Evolutionary conservation across 2,329 filamentous ascomycete genomes (phyloP).

Genomic region (Diplodia scrobiculata): DNA sequence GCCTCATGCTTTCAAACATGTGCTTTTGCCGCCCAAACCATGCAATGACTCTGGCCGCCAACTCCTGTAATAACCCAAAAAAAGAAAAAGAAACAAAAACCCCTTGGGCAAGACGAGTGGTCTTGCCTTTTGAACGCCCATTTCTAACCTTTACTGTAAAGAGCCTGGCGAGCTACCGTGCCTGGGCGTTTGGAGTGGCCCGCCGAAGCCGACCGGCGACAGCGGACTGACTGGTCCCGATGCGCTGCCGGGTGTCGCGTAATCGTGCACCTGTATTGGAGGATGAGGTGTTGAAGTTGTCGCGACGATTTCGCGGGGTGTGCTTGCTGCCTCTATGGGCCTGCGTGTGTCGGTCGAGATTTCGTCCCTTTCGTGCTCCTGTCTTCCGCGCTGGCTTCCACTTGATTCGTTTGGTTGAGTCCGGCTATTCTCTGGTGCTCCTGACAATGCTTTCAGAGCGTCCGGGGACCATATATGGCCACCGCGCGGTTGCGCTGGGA

Average conservation of each 20-base stretch:
- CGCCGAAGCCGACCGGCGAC: slow-evolving; percentile 8
- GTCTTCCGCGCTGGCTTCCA: background rate
- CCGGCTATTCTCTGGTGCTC: background rate
- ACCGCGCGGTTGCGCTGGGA: slow-evolving; percentile 59
- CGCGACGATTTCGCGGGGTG: background rate
- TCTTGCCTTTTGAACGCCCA: background rate
- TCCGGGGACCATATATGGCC: slow-evolving; percentile 59
- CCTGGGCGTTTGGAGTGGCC: slow-evolving; percentile 2
- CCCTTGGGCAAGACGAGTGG: background rate
- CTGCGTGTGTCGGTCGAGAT: background rate
- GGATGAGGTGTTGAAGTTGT: background rate
- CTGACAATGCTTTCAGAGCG: slow-evolving; percentile 25
- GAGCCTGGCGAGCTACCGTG: background rate
- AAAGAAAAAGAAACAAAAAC: slow-evolving; percentile 6
- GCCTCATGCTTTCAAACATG: slow-evolving; percentile 23
- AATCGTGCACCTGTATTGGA: slow-evolving; percentile 7
- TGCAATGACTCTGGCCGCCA: slow-evolving; percentile 18
- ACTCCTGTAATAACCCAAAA: slow-evolving; percentile 21
- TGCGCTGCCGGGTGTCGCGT: slow-evolving; percentile 7
- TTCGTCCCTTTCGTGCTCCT: background rate
- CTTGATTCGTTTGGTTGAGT: background rate
- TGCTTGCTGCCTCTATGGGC: background rate
- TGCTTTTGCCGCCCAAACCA: slow-evolving; percentile 17
- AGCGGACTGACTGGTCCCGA: slow-evolving; percentile 5
- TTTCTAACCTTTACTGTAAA: background rate